These are phyloP conservation scores for Beauveria brongniartii DNA, from an alignment of 2,329 filamentous ascomycete genomes.

Conservation along the genomic window DNA sequence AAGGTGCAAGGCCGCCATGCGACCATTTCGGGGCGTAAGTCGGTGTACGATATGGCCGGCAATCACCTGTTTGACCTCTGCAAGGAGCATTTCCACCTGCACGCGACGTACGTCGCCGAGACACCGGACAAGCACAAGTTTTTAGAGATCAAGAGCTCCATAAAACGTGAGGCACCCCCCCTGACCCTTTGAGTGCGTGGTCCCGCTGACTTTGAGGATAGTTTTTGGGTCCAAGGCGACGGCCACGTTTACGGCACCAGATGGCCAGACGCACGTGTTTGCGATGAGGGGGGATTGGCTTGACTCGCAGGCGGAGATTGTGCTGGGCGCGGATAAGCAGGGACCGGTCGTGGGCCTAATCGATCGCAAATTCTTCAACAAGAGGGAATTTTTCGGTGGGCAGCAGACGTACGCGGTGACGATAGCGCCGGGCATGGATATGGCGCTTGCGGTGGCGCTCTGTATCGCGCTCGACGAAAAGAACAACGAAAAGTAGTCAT, in stretches of 20 bases:
- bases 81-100: conserved; percentile 43
- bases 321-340: conserved; percentile 34
- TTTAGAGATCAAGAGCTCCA: conserved; percentile 47
- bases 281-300: conserved; percentile 55
- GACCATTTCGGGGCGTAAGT: conserved; percentile 46
- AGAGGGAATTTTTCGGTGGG: conserved; percentile 47
- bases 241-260: conserved; percentile 46
- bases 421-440: conserved; percentile 57
- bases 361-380: conserved; percentile 48
- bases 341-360: conserved; percentile 49
- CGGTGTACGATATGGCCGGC: conserved; percentile 43
- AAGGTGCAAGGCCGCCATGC: conserved; percentile 48
- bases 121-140: conserved; percentile 37
- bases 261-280: conserved; percentile 36
- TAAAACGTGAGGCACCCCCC: conserved; percentile 35
- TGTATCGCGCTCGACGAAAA: conserved; percentile 63
- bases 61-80: conserved; percentile 50
- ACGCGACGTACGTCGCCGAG: conserved; percentile 43
- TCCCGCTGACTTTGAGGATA: conserved; percentile 17
- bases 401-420: conserved; percentile 59
- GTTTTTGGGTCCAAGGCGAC: conserved; percentile 47
- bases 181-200: too few species aligned
- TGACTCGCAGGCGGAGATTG: conserved; percentile 49
- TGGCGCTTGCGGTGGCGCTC: conserved; percentile 56
- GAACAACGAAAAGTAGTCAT: conserved; percentile 31